Percentiles rank a stretch among this genome's conserved stretches.
Evolutionary conservation across 805 yeast species (phyloP).

Genomic region (Sporopachydermia quercuum): DNA sequence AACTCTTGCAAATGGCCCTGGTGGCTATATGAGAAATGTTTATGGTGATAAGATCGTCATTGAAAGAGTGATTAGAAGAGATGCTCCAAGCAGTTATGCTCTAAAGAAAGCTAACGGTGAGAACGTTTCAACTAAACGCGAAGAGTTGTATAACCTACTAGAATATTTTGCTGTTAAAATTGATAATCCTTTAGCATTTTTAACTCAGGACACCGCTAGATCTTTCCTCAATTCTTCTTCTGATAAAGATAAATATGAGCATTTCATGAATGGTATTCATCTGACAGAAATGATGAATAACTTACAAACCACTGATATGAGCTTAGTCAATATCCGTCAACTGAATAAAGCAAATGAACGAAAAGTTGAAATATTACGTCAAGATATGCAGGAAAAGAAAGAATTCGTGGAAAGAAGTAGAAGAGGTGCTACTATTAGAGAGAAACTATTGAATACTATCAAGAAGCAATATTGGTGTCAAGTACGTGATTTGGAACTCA

Average conservation of each 20-base stretch:
- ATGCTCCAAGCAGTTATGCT: slow-evolving; percentile 36
- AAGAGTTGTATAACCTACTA: slow-evolving; percentile 52
- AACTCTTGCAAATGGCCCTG: slow-evolving; percentile 49
- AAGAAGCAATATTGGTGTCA: neutral
- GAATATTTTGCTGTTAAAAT: slow-evolving; percentile 63
- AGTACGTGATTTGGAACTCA: neutral
- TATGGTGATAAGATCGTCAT: slow-evolving; percentile 60
- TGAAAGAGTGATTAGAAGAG: slow-evolving; percentile 47
- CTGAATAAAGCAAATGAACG: neutral
- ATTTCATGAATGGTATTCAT: slow-evolving; percentile 70
- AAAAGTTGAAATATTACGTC: neutral
- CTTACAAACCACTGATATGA: neutral
- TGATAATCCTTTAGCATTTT: slow-evolving; percentile 81
- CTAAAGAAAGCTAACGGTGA: slow-evolving; percentile 38
- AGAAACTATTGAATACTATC: neutral
- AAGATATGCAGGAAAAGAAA: neutral
- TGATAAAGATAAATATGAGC: slow-evolving; percentile 54
- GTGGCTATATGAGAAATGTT: slow-evolving; percentile 44
- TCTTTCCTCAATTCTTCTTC: slow-evolving; percentile 71
- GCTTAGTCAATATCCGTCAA: neutral
- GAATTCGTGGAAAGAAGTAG: neutral
- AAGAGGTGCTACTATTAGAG: neutral
- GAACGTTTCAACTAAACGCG: slow-evolving; percentile 43
- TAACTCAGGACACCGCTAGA: slow-evolving; percentile 89
- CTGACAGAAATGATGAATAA: slow-evolving; percentile 46